A percentile compares a stretch with the other conserved stretches of the same genome.
Evolutionary conservation across 139 green algal species (phyloP).

Genomic region (Yamagishiella unicocca): DNA sequence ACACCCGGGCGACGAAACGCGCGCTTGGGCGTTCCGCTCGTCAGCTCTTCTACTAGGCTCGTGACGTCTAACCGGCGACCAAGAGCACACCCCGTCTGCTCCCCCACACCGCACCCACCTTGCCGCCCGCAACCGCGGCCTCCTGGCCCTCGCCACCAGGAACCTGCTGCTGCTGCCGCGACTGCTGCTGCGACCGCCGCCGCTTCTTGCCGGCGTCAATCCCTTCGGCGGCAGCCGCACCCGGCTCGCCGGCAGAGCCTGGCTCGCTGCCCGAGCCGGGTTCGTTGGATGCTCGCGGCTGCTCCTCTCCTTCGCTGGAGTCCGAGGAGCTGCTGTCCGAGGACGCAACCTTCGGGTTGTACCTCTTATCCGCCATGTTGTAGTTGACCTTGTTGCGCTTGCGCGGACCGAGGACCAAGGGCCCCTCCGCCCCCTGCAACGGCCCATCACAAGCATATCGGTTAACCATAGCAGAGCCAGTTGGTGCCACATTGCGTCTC

Average conservation of each 20-base stretch:
- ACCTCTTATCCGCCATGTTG: conserved; percentile 10
- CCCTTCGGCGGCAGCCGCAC: neutral
- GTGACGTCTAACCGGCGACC: too few species aligned
- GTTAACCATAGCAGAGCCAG: neutral
- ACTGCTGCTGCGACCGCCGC: neutral
- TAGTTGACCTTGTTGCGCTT: conserved; percentile 72
- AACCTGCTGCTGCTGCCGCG: neutral
- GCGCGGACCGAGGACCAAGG: conserved; percentile 58
- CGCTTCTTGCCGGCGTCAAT: neutral
- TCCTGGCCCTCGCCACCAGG: neutral
- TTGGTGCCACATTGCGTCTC: too few species aligned
- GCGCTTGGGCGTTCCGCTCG: too few species aligned
- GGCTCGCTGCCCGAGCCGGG: neutral
- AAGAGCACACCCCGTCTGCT: too few species aligned
- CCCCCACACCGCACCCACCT: too few species aligned
- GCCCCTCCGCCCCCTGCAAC: neutral
- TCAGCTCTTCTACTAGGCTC: too few species aligned
- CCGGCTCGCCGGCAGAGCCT: neutral
- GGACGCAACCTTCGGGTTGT: neutral
- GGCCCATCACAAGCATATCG: neutral
- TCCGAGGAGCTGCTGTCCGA: neutral
- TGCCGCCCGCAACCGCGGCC: neutral
- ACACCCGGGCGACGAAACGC: too few species aligned
- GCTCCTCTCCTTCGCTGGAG: too few species aligned
- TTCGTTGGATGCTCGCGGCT: too few species aligned